phyloP scores from a whole-genome alignment of 2,329 filamentous ascomycete genomes.

The Setomelanomma holmii region DNA sequence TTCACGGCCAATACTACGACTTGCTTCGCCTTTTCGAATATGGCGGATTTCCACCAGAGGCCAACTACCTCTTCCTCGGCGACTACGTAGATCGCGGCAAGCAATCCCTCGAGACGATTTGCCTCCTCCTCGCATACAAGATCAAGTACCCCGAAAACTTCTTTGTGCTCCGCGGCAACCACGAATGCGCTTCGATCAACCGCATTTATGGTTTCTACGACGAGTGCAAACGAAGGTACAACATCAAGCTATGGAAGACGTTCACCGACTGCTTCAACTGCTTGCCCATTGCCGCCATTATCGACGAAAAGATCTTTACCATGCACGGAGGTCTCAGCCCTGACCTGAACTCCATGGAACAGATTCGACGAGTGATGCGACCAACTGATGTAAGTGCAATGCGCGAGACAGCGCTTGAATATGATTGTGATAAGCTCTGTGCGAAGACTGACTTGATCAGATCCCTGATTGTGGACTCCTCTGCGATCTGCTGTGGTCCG shows the following conservation, averaged over 20 bases:
- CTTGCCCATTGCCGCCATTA: conserved; percentile 96
- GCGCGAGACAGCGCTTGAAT: not conserved
- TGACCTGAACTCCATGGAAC: conserved; percentile 99
- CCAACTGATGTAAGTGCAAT: conserved; percentile 88
- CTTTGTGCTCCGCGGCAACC: conserved; percentile 97
- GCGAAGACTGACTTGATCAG: conserved; percentile 62
- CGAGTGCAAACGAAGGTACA: conserved; percentile 98
- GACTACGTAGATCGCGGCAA: conserved; percentile 99
- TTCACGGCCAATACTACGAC: conserved; percentile 99
- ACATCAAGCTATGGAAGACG: conserved; percentile 99
- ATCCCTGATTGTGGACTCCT: conserved; percentile 97
- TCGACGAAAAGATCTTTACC: conserved; percentile 99
- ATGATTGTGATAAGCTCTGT: conserved; percentile 34
- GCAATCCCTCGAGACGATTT: conserved; percentile 98
- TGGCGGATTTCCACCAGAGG: conserved; percentile 95
- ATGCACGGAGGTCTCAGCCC: conserved; percentile 99
- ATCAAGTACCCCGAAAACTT: conserved; percentile 99
- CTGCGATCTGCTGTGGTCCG: conserved; percentile 97
- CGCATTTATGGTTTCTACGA: conserved; percentile 99
- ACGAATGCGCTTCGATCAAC: conserved; percentile 98
- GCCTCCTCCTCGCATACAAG: conserved; percentile 95
- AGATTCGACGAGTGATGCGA: conserved; percentile 98
- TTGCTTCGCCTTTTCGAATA: conserved; percentile 97
- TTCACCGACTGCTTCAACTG: conserved; percentile 99
- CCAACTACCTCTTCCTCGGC: conserved; percentile 99